Base-by-base conservation (phyloP, 2,329 filamentous ascomycete species). In the Falciphora oryzae region DNA sequence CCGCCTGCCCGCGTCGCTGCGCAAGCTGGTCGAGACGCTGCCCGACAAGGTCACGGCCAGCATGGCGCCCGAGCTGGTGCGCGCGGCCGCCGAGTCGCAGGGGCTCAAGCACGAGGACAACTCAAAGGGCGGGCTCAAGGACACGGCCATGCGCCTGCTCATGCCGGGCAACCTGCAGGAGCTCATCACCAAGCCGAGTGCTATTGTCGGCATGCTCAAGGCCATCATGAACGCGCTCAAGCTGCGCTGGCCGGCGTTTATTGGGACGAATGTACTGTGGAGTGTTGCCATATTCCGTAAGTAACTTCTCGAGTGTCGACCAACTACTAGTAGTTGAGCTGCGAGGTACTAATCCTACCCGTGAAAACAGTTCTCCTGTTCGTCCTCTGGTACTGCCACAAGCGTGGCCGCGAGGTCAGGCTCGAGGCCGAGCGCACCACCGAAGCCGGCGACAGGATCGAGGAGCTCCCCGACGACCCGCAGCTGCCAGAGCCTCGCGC, bases 311-410 rank as follows among this genome's bases (percentile, higher is more conserved):
- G 4, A 11, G 31, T 10, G 31, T 32, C 31, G 31, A 32, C n/a
- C n/a, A n/a, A n/a, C n/a, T n/a, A n/a, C n/a, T n/a, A n/a, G n/a
- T n/a, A n/a, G n/a, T n/a, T n/a, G n/a, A n/a, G n/a, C n/a, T n/a
- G n/a, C n/a, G n/a, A n/a, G n/a, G n/a, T n/a, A n/a, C n/a, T n/a
- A n/a, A n/a, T n/a, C n/a, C n/a, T n/a, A n/a, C n/a, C n/a, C n/a
- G n/a, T n/a, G n/a, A n/a, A n/a, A n/a, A n/a, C 65, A 91, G 91
- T 98, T 64, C 83, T 98, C 22, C 84, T 99, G 65, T 95, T 97
- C 73, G 92, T 96, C 59, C 88, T 98, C 71, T 99, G 94, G 93
- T 99, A 98, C 78, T 98, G 93, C 78, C 90, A 98, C 78, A 98
- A 98, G 80, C 90, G 95, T 64, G 95, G 95, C 56, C 87, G 87